Percentiles rank a stretch among this genome's conserved stretches.
Evolutionary conservation across 495 filamentous ascomycete species (phyloP).

Genomic region (Collariella sp.): DNA sequence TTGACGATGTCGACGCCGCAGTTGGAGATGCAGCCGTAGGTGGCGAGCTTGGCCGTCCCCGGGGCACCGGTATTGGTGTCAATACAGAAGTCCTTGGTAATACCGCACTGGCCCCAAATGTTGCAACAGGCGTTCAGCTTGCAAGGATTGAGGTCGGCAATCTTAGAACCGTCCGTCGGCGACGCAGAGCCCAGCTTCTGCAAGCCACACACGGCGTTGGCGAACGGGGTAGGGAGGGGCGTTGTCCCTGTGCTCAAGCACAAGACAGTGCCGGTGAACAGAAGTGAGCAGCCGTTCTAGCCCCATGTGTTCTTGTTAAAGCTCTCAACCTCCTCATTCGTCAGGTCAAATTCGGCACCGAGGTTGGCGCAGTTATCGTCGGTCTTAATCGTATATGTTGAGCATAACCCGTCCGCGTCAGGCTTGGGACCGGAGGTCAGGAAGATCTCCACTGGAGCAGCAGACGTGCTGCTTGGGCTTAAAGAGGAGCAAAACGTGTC

Average conservation of each 20-base stretch:
- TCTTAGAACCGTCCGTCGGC: slow-evolving; percentile 7
- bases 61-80: slow-evolving; percentile 25
- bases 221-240: not conserved
- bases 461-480: slow-evolving; percentile 35
- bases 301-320: slow-evolving; percentile 45
- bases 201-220: not conserved
- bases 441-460: slow-evolving; percentile 35
- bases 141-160: slow-evolving; percentile 26
- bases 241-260: not conserved
- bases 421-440: slow-evolving; percentile 33
- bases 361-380: slow-evolving; percentile 30
- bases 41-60: slow-evolving; percentile 26
- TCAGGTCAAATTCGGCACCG: slow-evolving; percentile 24
- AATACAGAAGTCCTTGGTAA: slow-evolving; percentile 37
- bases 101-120: slow-evolving; percentile 43
- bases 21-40: slow-evolving; percentile 40
- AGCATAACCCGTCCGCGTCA: slow-evolving; percentile 36
- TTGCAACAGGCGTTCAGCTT: slow-evolving; percentile 31
- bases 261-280: slow-evolving; percentile 17
- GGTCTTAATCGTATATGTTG: slow-evolving; percentile 25
- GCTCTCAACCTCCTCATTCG: slow-evolving; percentile 24
- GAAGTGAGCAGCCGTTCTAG: slow-evolving; percentile 37
- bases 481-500: slow-evolving; percentile 31
- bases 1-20: slow-evolving; percentile 33
- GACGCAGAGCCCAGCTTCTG: not conserved